Percentiles rank a stretch among this genome's conserved stretches.
Conservation (phyloP, 345 rosid genomes). For the Rubroshorea leprosula region DNA sequence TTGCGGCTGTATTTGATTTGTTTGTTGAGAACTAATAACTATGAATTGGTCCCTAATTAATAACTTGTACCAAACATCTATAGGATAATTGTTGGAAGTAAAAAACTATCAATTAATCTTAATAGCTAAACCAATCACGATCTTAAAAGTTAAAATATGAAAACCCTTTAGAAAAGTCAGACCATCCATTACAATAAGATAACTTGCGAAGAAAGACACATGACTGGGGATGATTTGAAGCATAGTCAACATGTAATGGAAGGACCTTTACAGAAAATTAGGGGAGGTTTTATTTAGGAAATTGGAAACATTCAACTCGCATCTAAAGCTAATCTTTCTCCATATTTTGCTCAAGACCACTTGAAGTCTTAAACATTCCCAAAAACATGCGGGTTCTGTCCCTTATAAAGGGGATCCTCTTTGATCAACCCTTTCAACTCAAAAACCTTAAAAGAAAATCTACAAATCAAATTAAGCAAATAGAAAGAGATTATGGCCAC, state of each 20-base stretch:
- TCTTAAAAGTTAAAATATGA: too few relatives aligned
- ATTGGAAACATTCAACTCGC: not conserved
- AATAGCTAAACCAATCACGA: too few relatives aligned
- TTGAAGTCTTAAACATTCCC: not conserved
- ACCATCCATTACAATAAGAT: not conserved
- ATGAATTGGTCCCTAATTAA: not conserved
- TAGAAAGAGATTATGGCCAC: not conserved
- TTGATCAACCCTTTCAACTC: not conserved
- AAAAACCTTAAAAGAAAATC: not conserved
- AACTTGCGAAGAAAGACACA: too few relatives aligned
- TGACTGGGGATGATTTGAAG: too few relatives aligned
- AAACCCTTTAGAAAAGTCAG: too few relatives aligned
- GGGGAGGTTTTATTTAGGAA: not conserved
- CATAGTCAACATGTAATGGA: too few relatives aligned
- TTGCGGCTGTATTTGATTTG: not conserved
- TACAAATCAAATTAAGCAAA: not conserved
- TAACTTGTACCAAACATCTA: too few relatives aligned
- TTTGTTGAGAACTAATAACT: constrained; percentile 13
- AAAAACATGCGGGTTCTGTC: not conserved
- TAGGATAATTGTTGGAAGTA: too few relatives aligned
- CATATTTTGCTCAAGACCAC: not conserved
- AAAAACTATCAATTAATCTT: too few relatives aligned
- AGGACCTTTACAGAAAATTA: too few relatives aligned
- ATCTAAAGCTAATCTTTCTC: not conserved
- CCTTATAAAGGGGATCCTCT: not conserved